These are phyloP conservation scores for Linaria vulgaris DNA, from an alignment of 257 asterid species.

Conservation along the genomic window DNA sequence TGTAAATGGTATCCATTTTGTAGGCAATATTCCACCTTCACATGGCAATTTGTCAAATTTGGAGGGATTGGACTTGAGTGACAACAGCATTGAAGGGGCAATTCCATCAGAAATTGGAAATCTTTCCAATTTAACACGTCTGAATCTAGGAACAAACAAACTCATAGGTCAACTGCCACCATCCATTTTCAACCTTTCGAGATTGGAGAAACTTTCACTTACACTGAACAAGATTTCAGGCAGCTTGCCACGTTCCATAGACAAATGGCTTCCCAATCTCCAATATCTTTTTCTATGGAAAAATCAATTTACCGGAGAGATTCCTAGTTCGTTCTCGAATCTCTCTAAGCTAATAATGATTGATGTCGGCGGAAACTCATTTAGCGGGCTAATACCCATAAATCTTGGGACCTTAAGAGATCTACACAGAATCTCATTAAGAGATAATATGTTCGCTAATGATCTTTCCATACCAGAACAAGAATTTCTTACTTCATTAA, in stretches of 20 bases:
- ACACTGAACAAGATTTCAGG: conserved; percentile 8
- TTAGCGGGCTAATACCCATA: too few species aligned
- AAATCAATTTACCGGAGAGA: conserved; percentile 23
- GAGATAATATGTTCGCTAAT: conserved; percentile 4
- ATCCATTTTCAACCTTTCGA: conserved; percentile 30
- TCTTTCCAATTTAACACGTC: too few species aligned
- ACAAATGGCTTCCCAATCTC: too few species aligned
- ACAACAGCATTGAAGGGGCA: too few species aligned
- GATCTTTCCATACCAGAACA: conserved; percentile 11
- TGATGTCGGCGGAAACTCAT: not conserved
- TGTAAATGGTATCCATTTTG: not conserved
- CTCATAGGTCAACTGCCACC: conserved; percentile 16
- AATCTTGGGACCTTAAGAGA: conserved; percentile 21
- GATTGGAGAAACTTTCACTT: conserved; percentile 2
- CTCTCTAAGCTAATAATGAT: conserved; percentile 12
- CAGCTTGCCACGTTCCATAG: conserved; percentile 22
- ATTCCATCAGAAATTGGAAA: too few species aligned
- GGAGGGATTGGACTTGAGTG: too few species aligned
- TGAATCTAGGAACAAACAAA: too few species aligned
- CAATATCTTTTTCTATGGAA: not conserved
- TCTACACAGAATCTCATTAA: not conserved
- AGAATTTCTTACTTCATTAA: conserved; percentile 19
- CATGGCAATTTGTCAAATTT: conserved; percentile 22
- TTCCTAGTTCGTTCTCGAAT: conserved; percentile 27
- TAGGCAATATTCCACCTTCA: conserved; percentile 25